phyloP scores from a whole-genome alignment of 768 basidiomycete species.

The Hydnum rufescens region DNA sequence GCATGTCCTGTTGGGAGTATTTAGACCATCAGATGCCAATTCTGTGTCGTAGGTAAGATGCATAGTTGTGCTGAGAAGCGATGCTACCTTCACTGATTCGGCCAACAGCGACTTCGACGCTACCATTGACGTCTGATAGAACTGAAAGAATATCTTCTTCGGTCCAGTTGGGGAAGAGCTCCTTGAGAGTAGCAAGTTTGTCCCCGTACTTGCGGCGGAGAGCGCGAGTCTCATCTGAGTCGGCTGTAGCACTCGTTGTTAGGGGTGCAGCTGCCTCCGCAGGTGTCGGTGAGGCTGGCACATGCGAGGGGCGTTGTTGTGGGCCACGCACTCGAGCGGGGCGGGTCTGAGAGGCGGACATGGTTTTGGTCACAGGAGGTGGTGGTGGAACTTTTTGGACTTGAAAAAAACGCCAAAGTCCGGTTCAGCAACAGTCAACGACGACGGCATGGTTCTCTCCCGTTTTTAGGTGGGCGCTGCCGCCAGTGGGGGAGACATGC shows the following conservation, averaged over 20 bases:
- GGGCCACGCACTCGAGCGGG: not conserved
- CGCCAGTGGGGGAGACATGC: too few species aligned
- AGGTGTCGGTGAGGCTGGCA: not conserved
- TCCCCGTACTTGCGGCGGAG: constrained; percentile 27
- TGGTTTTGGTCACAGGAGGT: not conserved
- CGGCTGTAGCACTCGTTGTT: constrained; percentile 1
- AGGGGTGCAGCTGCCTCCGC: not conserved
- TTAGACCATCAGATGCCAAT: not conserved
- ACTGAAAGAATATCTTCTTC: constrained; percentile 55
- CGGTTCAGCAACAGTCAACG: too few species aligned
- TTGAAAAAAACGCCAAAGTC: too few species aligned
- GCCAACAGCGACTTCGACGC: constrained; percentile 46
- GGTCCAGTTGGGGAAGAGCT: constrained; percentile 50
- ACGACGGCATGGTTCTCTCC: too few species aligned
- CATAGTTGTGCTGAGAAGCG: not conserved
- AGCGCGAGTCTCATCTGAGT: constrained; percentile 6
- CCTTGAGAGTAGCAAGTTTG: constrained; percentile 43
- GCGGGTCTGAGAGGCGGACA: not conserved
- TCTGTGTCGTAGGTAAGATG: not conserved
- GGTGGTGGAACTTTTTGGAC: too few species aligned
- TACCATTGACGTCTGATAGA: constrained; percentile 46
- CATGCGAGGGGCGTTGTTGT: not conserved
- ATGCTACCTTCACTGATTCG: constrained; percentile 53
- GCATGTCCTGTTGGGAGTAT: constrained; percentile 32
- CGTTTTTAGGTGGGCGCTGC: too few species aligned